Conservation (phyloP, 257 asterid species). For the Apocynum venetum region DNA sequence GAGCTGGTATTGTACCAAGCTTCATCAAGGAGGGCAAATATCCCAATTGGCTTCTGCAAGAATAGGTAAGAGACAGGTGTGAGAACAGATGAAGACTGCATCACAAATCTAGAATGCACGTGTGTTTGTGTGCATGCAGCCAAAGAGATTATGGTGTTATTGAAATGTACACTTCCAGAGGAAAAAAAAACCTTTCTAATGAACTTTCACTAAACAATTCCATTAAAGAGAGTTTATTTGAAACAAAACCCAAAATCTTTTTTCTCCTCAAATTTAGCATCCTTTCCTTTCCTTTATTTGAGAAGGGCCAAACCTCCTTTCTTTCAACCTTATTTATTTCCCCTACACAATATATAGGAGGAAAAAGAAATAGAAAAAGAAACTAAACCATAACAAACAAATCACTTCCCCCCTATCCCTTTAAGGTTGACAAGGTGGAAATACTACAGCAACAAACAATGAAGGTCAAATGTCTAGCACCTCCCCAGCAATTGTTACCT, state of each 20-base stretch:
- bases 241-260: not conserved
- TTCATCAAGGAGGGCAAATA: slow-evolving; percentile 93
- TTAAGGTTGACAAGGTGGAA: not conserved
- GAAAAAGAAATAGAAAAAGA: not conserved
- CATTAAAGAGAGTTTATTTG: not conserved
- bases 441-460: not conserved
- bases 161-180: not conserved
- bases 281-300: not conserved
- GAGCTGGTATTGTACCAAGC: slow-evolving; percentile 66
- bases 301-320: not conserved
- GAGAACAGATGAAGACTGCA: slow-evolving; percentile 19
- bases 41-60: slow-evolving; percentile 96
- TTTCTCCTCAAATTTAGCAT: not conserved
- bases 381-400: not conserved
- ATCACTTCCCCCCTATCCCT: not conserved
- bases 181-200: not conserved
- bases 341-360: not conserved
- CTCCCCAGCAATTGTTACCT: not conserved
- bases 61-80: slow-evolving; percentile 18
- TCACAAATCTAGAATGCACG: not conserved
- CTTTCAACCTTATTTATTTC: not conserved
- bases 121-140: not conserved
- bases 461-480: not conserved
- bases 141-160: not conserved
- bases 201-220: not conserved